Evolutionary conservation across 345 rosid genomes (phyloP), one percentile per base, ranked within the genome.

Genomic region (Mercurialis annua): DNA sequence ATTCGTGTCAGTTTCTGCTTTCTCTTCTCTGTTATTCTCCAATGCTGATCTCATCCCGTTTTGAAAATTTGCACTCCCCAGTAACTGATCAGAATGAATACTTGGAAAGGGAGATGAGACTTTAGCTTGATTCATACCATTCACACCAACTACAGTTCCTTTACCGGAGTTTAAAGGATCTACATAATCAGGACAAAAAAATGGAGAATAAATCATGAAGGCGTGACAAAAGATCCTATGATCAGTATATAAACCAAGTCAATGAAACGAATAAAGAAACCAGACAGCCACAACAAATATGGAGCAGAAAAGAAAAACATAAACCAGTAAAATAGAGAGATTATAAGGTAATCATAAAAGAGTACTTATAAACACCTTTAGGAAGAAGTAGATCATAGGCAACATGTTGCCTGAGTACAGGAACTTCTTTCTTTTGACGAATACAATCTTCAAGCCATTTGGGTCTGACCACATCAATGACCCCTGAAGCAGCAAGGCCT

Each of bases 371-470:
- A 81, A 77, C 44, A 90, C 99, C 96, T 89, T 85, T 89, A 31
- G 96, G 96, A 76, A 83, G 82, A 68, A 91, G 87, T 65, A 91
- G 71, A 71, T 85, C 85, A 74, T 78, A 66, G 27, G 97, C 98
- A 69, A 80, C 48, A 82, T 94, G 95, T 74, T 76, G 78, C 47
- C 52, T 76, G 33, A 68, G 75, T 71, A 91, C 81, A 74, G 85
- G 86, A n/a, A 89, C 51, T 83, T 91, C 96, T 79, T 78, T 89
- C 84, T 77, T 85, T 80, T 81, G 84, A 62, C 78, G 80, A 73
- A 80, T 81, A 80, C 99, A 91, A 67, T 91, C 99, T 82, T 91
- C 92, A 76, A 94, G 96, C 99, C 99, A 94, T 56, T 73, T 79
- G 65, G 82, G 71, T 76, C 80, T 82, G 53, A 94, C 96, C 79